Conservation (phyloP, 176 grass and related monocot species). For the Oryza nivara region DNA sequence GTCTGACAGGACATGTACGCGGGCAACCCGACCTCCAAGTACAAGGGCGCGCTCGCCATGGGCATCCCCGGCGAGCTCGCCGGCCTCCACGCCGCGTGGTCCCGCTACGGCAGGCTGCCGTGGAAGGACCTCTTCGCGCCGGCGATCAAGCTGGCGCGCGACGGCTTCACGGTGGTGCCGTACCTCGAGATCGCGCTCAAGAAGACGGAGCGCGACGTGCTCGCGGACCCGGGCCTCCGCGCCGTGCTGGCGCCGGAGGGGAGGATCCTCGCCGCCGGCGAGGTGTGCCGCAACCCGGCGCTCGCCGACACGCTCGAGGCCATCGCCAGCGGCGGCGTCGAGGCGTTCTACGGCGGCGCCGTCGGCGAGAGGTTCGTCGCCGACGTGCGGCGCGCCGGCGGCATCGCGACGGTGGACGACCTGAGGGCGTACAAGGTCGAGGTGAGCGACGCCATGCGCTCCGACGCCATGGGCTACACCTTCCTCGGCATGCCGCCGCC, state of each 20-base stretch:
- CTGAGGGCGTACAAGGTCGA: conserved; percentile 58
- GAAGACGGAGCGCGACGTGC: conserved; percentile 28
- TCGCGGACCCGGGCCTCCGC: conserved; percentile 77
- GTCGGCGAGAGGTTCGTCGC: conserved; percentile 56
- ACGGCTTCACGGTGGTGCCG: conserved; percentile 57
- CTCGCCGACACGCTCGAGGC: conserved; percentile 59
- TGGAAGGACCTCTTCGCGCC: conserved; percentile 77
- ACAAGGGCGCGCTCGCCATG: conserved; percentile 66
- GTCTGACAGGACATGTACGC: conserved; percentile 73
- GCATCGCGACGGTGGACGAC: conserved; percentile 63
- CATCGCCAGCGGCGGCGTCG: conserved; percentile 52
- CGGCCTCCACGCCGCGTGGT: conserved; percentile 76
- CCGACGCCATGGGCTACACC: conserved; percentile 68
- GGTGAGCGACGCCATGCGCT: conserved; percentile 49
- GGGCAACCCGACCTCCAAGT: conserved; percentile 55
- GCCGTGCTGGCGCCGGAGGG: conserved; percentile 66
- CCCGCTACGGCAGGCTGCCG: conserved; percentile 59
- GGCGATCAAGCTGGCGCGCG: conserved; percentile 69
- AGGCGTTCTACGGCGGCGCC: conserved; percentile 65
- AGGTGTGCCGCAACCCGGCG: conserved; percentile 74
- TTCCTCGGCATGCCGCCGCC: conserved; percentile 92
- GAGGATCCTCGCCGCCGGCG: conserved; percentile 53
- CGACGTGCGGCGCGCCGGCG: conserved; percentile 61
- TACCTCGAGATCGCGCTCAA: conserved; percentile 51
- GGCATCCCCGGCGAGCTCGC: conserved; percentile 89